Conservation (phyloP, 2,329 filamentous ascomycete genomes). For the Akanthomyces lecanii region DNA sequence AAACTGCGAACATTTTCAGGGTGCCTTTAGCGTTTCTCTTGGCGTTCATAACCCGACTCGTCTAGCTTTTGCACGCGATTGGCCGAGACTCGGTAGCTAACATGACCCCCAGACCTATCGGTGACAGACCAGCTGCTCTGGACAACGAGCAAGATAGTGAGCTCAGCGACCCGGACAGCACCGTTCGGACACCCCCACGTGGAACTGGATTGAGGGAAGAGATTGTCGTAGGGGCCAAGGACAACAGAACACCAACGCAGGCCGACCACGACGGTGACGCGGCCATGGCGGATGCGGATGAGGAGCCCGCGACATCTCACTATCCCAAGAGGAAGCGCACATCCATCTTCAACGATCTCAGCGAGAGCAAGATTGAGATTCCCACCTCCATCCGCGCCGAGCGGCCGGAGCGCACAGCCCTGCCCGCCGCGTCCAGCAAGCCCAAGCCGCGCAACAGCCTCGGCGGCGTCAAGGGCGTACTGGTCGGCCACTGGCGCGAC, state of each 20-base stretch:
- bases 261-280: conserved; percentile 36
- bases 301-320: conserved; percentile 35
- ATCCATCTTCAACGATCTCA: conserved; percentile 46
- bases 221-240: conserved; percentile 11
- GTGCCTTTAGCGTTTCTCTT: too few species aligned
- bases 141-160: conserved; percentile 38
- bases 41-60: background rate
- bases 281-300: conserved; percentile 40
- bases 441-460: conserved; percentile 29
- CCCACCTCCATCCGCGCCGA: conserved; percentile 30
- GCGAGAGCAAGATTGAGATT: conserved; percentile 44
- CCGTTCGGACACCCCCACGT: conserved; percentile 35
- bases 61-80: background rate
- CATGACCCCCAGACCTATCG: background rate
- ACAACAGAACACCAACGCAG: background rate
- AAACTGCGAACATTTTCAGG: too few species aligned
- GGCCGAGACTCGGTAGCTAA: background rate
- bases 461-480: conserved; percentile 41
- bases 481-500: conserved; percentile 58
- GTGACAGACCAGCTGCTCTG: conserved; percentile 21
- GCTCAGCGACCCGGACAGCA: conserved; percentile 39
- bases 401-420: conserved; percentile 23
- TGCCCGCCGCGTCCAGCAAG: conserved; percentile 22
- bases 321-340: conserved; percentile 55
- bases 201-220: conserved; percentile 43